These are phyloP conservation scores for Isoetes engelmannii DNA, from an alignment of 83 land plant genomes.

Conservation along the genomic window DNA sequence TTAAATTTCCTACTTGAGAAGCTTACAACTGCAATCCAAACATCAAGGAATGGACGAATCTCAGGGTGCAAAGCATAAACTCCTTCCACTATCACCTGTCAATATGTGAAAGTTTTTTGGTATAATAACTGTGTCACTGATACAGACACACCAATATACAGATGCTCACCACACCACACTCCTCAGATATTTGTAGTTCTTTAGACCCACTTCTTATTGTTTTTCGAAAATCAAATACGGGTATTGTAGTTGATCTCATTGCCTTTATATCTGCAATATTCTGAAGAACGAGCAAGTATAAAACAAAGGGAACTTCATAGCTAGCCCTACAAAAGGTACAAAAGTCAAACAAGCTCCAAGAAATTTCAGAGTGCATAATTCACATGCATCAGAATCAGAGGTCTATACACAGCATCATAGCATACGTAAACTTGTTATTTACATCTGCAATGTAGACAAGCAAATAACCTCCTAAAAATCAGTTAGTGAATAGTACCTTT, in stretches of 20 bases:
- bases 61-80: slow-evolving; percentile 97
- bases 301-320: neutral
- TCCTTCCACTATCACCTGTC: slow-evolving; percentile 92
- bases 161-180: slow-evolving; percentile 87
- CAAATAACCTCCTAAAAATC: too few relatives aligned
- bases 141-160: neutral
- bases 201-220: slow-evolving; percentile 69
- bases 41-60: slow-evolving; percentile 69
- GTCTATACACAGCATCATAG: too few relatives aligned
- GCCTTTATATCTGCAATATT: slow-evolving; percentile 78
- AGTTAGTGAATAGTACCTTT: slow-evolving; percentile 39
- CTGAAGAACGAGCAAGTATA: slow-evolving; percentile 30
- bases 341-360: slow-evolving; percentile 1
- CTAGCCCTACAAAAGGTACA: neutral
- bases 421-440: too few relatives aligned
- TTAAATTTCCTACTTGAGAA: slow-evolving; percentile 2
- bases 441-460: too few relatives aligned
- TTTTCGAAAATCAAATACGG: slow-evolving; percentile 88
- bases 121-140: neutral
- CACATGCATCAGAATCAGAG: too few relatives aligned
- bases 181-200: slow-evolving; percentile 84
- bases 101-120: neutral
- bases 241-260: slow-evolving; percentile 53
- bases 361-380: neutral
- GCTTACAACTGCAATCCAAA: slow-evolving; percentile 98